Percentiles rank a stretch among this genome's conserved stretches.
These are phyloP conservation scores for Massarina eburnea DNA, from an alignment of 2,329 filamentous ascomycete species.

Conservation along the genomic window DNA sequence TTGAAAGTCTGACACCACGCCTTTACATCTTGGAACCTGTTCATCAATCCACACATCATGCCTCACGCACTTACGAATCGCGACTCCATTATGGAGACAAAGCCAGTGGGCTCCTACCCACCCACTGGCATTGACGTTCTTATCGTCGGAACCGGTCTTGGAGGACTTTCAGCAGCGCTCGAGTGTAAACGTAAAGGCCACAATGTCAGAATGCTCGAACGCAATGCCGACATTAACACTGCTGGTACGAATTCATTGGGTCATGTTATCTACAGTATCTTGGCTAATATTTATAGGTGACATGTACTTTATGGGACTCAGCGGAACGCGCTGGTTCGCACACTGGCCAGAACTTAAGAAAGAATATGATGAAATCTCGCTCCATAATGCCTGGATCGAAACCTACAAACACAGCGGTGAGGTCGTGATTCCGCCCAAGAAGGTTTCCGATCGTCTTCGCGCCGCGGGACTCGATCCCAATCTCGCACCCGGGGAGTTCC, in stretches of 20 bases:
- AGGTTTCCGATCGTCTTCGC: conserved; percentile 54
- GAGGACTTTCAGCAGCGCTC: conserved; percentile 41
- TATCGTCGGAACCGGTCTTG: conserved; percentile 43
- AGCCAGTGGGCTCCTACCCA: conserved; percentile 56
- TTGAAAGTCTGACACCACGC: background rate
- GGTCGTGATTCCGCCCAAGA: conserved; percentile 51
- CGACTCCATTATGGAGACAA: conserved; percentile 50
- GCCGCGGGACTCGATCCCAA: conserved; percentile 48
- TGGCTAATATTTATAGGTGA: conserved; percentile 47
- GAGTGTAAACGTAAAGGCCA: conserved; percentile 46
- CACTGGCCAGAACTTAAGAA: conserved; percentile 57
- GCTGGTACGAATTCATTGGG: conserved; percentile 44
- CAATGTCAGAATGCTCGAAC: conserved; percentile 45
- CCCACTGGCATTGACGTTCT: conserved; percentile 44
- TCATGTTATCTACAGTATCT: background rate
- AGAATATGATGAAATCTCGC: conserved; percentile 55
- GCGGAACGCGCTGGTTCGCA: conserved; percentile 57
- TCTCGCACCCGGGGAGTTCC: conserved; percentile 57
- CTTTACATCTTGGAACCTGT: background rate
- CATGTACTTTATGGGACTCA: conserved; percentile 63
- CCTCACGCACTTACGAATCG: conserved; percentile 48
- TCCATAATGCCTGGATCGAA: conserved; percentile 58
- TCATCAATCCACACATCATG: conserved; percentile 20
- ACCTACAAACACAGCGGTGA: conserved; percentile 58
- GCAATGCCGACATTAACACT: conserved; percentile 54